Evolutionary conservation across 2,329 filamentous ascomycete genomes (phyloP).

Genomic region (Ascochyta lentis): DNA sequence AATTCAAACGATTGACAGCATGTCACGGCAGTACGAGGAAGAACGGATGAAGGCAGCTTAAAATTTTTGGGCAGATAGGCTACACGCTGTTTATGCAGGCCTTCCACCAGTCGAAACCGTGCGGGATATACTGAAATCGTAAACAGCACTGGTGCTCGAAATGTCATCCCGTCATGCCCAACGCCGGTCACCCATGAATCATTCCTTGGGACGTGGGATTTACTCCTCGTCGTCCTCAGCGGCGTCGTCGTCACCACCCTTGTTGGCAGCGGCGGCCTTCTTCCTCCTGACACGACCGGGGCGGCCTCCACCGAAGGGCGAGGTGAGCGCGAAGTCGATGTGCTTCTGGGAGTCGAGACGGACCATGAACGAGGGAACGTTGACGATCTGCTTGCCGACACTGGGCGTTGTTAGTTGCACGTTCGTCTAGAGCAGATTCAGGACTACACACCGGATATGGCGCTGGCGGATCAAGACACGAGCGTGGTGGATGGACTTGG

Average conservation of each 20-base stretch:
- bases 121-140: constrained; percentile 41
- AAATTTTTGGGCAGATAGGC: constrained; percentile 42
- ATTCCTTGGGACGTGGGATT: constrained; percentile 36
- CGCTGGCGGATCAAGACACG: constrained; percentile 99
- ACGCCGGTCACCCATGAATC: constrained; percentile 47
- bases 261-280: constrained; percentile 97
- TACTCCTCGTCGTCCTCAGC: constrained; percentile 86
- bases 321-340: constrained; percentile 98
- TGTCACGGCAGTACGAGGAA: constrained; percentile 16
- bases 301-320: constrained; percentile 95
- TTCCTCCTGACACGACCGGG: constrained; percentile 98
- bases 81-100: constrained; percentile 39
- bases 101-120: constrained; percentile 37
- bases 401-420: constrained; percentile 51
- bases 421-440: not conserved
- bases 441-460: constrained; percentile 77
- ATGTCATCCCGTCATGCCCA: constrained; percentile 47
- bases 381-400: constrained; percentile 99
- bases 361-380: constrained; percentile 99
- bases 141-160: constrained; percentile 37
- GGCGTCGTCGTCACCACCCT: constrained; percentile 78
- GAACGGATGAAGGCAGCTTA: constrained; percentile 39
- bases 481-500: constrained; percentile 99
- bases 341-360: constrained; percentile 99
- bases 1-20: not conserved